These are phyloP conservation scores for Blepharisma japonicum DNA, from an alignment of 73 alveolate species.

Conservation along the genomic window DNA sequence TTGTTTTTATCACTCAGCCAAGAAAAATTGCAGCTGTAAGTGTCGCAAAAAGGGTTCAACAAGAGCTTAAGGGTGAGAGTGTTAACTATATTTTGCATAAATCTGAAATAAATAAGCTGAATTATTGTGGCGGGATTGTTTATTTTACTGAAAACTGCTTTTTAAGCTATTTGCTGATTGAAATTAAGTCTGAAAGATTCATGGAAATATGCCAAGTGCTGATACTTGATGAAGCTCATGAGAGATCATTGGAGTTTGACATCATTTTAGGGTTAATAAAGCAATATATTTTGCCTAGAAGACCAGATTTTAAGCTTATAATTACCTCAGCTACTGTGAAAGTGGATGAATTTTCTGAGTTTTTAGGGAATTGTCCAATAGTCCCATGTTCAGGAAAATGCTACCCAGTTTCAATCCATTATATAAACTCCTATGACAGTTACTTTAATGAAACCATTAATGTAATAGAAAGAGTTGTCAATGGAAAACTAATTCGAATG, in stretches of 20 bases:
- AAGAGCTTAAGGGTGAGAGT: slow-evolving; percentile 85
- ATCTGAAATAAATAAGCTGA: slow-evolving; percentile 76
- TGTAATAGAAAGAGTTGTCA: slow-evolving; percentile 90
- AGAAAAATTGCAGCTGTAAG: slow-evolving; percentile 99
- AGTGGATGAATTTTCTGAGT: slow-evolving; percentile 92
- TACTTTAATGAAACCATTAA: slow-evolving; percentile 98
- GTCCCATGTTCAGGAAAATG: slow-evolving; percentile 99
- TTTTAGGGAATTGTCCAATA: slow-evolving; percentile 96
- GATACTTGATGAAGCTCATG: slow-evolving; percentile 99
- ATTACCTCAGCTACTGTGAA: slow-evolving; percentile 96
- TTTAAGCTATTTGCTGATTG: slow-evolving; percentile 95
- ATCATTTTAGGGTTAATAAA: slow-evolving; percentile 98
- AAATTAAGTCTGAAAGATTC: slow-evolving; percentile 82
- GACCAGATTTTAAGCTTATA: slow-evolving; percentile 89
- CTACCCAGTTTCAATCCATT: slow-evolving; percentile 91
- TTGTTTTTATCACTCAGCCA: slow-evolving; percentile 99
- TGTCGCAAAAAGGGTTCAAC: slow-evolving; percentile 97
- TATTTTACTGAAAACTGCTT: slow-evolving; percentile 90
- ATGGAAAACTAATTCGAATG: slow-evolving; percentile 41
- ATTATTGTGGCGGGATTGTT: slow-evolving; percentile 80
- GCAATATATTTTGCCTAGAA: slow-evolving; percentile 43
- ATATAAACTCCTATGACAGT: slow-evolving; percentile 95
- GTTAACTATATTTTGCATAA: slow-evolving; percentile 85
- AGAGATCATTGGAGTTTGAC: slow-evolving; percentile 98
- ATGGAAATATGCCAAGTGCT: slow-evolving; percentile 82